Conservation (phyloP, 2,329 filamentous ascomycete genomes). For the Madurella mycetomatis region DNA sequence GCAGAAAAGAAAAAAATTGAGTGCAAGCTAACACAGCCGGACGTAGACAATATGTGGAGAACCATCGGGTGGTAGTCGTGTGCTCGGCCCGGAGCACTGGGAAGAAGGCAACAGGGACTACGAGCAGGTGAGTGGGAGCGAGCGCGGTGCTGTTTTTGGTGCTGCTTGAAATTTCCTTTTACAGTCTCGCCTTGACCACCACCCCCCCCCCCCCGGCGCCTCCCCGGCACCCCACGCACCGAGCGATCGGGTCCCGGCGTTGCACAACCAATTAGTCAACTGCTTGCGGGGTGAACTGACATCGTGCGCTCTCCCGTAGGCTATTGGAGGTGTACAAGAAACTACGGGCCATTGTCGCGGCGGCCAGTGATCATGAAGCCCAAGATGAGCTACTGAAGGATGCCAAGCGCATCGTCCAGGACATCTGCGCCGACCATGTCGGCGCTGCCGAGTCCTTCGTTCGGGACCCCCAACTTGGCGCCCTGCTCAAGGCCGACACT, state of each 20-base stretch:
- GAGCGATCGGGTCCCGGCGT: neutral
- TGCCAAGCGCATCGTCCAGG: conserved; percentile 71
- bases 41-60: conserved; percentile 54
- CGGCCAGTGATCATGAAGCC: conserved; percentile 48
- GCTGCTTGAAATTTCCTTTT: neutral
- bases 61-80: conserved; percentile 80
- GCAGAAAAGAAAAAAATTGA: neutral
- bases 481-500: conserved; percentile 61
- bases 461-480: conserved; percentile 50
- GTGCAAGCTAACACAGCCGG: neutral
- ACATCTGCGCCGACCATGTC: conserved; percentile 79
- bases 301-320: conserved; percentile 31
- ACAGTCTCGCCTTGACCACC: neutral
- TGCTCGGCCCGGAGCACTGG: conserved; percentile 93
- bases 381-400: conserved; percentile 54
- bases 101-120: conserved; percentile 92
- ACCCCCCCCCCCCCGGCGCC: conserved; percentile 2
- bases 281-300: conserved; percentile 16
- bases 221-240: conserved; percentile 16
- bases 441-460: conserved; percentile 64
- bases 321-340: conserved; percentile 58
- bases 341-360: conserved; percentile 49
- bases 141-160: neutral
- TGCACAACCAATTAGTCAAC: conserved; percentile 19
- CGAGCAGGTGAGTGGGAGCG: conserved; percentile 68